Evolutionary conservation across 139 green algal species (phyloP), one percentile per base, ranked within the genome.

Genomic region (Chlorella sp.): DNA sequence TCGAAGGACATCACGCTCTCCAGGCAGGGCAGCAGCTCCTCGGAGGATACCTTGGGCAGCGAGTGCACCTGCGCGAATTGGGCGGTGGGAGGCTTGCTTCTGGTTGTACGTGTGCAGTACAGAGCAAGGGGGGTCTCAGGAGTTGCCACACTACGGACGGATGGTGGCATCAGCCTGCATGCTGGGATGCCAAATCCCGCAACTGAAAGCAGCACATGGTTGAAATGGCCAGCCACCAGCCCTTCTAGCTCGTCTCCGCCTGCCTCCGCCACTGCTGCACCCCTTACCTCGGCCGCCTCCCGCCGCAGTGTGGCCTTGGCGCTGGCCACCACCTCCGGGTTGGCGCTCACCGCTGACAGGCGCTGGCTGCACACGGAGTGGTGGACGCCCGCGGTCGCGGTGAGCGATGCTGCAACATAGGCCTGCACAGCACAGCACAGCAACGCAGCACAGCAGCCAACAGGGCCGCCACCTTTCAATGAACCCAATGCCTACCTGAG

Each of bases 11-110:
- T 38, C 54, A 82, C 76, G 26, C 54, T 82, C 54, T 82, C 54
- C 76, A 82, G 76, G 76, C 24, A 67, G 70, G 76, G 76, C 76
- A 82, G 34, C 24, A 82, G 76, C 34, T 82, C 76, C 51, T 82
- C 56, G 54, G 54, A 72, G 34, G 76, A 40, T 22, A 82, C 76
- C 14, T 22, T 72, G 76, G 34, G 54, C 54, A 82, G 54, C 2
- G 36, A 36, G 24, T 58, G 76, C 34, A 82, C 76, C 76, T 82
- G 76, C 74, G 17, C 19, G 24, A 4, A n/a, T 2, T 5, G 48
- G 19, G 24, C 7, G 70, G 3, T 41, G 58, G 4, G 70, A 13
- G 19, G 3, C n/a, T n/a, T n/a, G n/a, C n/a, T n/a, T n/a, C n/a
- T n/a, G n/a, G n/a, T n/a, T n/a, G n/a, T n/a, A n/a, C n/a, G n/a